Evolutionary conservation across 495 filamentous ascomycete species (phyloP), one percentile per base, ranked within the genome.

Genomic region (Xylaria acuta): DNA sequence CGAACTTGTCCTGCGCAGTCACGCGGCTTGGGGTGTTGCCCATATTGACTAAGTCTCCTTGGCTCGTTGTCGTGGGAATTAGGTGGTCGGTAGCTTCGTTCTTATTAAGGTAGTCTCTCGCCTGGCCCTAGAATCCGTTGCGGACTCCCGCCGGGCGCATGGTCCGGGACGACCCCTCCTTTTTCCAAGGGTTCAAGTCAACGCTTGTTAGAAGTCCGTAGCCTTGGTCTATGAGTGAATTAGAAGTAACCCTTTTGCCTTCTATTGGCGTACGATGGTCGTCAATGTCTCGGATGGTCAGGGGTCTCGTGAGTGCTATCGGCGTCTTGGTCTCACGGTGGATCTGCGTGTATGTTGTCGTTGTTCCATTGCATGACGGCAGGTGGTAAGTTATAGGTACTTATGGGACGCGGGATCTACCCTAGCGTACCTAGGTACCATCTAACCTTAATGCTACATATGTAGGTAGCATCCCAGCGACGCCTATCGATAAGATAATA

Each of bases 1-100:
- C 70, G 54, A 25, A 85, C 84, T 85, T 82, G 78, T 86, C 84
- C 75, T 85, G 83, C 51, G 84, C 79, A 66, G 84, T 86, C 65
- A 86, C 81, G 72, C 82, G 77, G 82, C 83, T 84, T 40, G 79
- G 53, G 65, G 58, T 78, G 68, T 83, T 83, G 25, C 84, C 84
- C 84, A 86, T 86, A 2, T 53, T 67, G 49, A 43, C n/a, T 27
- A n/a, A n/a, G n/a, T n/a, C n/a, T 30, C 18, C 5, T 45, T 22
- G 49, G 30, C n/a, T 72, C n/a, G 30, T 53, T 9, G 59, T 63
- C 27, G 38, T 8, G 9, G 32, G 56, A 18, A 14, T 63, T 27
- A 11, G 8, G 49, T 60, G 16, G 8, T 63, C 45, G 43, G 36
- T 56, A 27, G 27, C 53, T 56, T 56, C 27, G 53, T 56, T 30